Evolutionary conservation across 2,329 filamentous ascomycete genomes (phyloP), one percentile per base, ranked within the genome.

Genomic region (Sporothrix dimorphospora): DNA sequence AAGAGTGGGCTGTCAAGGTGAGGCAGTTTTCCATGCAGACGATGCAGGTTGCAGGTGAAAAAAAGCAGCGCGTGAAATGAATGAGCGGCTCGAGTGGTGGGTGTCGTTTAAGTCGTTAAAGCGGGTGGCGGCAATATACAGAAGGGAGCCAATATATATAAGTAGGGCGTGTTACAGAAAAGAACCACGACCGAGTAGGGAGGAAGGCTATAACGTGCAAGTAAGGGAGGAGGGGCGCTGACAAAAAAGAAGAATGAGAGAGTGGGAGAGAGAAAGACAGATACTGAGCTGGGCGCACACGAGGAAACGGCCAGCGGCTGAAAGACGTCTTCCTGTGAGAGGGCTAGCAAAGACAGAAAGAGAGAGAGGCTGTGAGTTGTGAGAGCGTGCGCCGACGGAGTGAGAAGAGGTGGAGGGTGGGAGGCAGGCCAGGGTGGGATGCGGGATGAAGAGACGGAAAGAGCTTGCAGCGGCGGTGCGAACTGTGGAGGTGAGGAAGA

Each of bases 1-100:
- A 7, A 40, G 49, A 42, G 61, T 68, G 70, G 63, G 71, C 42
- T 63, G 65, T 61, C 42, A 68, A 59, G 61, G 51, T 49, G 61
- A 71, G 70, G 49, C 70, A 67, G 61, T 67, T 67, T 65, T 68
- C 61, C 70, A 71, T 45, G 61, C 59, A 66, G n/a, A 66, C 47
- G 45, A 42, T 51, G 70, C 49, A 71, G 70, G 40, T 19, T 14
- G 38, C 30, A 68, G 45, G 70, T 34, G 70, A 27, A 51, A 24
- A 71, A 63, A 38, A 49, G 65, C 42, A 67, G 45, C 51, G 21
- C 21, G 14, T 24, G 24, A 45, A 30, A n/a, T 12, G 34, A 45
- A 16, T 12, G 38, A 40, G 69, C 69, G 55, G 69, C 42, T 70
- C 40, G 57, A 51, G 30, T 6, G 55, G 34, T 21, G 38, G 21